Evolutionary conservation across 2,329 filamentous ascomycete genomes (phyloP).

Genomic region (Neurospora crassa): DNA sequence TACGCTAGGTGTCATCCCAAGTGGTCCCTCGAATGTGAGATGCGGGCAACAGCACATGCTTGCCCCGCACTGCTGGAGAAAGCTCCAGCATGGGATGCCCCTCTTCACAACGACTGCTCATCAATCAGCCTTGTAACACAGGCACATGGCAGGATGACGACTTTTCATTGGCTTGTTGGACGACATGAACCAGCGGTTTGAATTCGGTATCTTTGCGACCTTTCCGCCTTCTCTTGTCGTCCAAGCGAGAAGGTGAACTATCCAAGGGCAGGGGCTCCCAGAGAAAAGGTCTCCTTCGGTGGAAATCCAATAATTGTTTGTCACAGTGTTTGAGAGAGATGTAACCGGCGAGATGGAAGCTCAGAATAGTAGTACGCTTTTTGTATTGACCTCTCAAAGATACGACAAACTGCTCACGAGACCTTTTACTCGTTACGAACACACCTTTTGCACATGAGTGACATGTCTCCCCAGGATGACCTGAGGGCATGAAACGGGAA

Average conservation of each 20-base stretch:
- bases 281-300: not conserved
- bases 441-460: not conserved
- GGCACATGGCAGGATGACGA: slow-evolving; percentile 13
- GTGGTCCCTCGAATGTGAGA: not conserved
- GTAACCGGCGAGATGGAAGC: not conserved
- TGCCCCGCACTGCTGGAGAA: not conserved
- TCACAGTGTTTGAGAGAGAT: not conserved
- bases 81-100: not conserved
- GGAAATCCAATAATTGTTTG: not conserved
- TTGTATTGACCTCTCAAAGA: not conserved
- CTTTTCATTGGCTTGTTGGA: slow-evolving; percentile 12
- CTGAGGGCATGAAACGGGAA: not conserved
- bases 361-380: not conserved
- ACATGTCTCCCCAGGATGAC: not conserved
- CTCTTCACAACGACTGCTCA: slow-evolving; percentile 2
- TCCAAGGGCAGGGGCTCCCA: not conserved
- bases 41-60: not conserved
- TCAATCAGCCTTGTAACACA: slow-evolving; percentile 11
- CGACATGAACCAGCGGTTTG: not conserved
- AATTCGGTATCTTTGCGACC: not conserved
- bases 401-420: not conserved
- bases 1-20: not conserved
- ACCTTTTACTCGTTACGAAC: not conserved
- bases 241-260: not conserved
- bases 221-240: not conserved